A percentile compares a stretch with the other conserved stretches of the same genome.
phyloP scores from a whole-genome alignment of 2,329 filamentous ascomycete species.

The Xylariomycetidae sp. region DNA sequence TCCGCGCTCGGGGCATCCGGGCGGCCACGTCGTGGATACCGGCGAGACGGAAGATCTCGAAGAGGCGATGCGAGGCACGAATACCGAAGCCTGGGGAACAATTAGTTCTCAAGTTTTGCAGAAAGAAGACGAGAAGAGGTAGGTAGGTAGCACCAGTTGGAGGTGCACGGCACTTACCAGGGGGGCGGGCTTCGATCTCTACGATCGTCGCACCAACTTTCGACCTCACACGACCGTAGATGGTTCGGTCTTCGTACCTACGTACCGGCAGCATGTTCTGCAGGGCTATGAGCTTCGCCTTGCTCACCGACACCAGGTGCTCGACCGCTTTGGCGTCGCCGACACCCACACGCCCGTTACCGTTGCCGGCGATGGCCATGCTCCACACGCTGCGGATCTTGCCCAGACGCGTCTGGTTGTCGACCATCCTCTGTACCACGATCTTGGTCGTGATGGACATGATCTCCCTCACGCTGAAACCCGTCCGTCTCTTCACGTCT shows the following conservation, averaged over 20 bases:
- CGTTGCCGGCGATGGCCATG: slow-evolving; percentile 81
- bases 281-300: slow-evolving; percentile 78
- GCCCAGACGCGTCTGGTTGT: slow-evolving; percentile 93
- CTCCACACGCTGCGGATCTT: slow-evolving; percentile 78
- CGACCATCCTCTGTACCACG: slow-evolving; percentile 68
- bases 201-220: slow-evolving; percentile 90
- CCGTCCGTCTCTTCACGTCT: slow-evolving; percentile 50
- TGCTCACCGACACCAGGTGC: slow-evolving; percentile 57
- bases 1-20: slow-evolving; percentile 76
- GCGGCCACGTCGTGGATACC: slow-evolving; percentile 87
- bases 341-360: slow-evolving; percentile 78
- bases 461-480: slow-evolving; percentile 49
- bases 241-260: slow-evolving; percentile 87
- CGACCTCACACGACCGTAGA: slow-evolving; percentile 75
- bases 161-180: slow-evolving; percentile 57
- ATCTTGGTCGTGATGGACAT: slow-evolving; percentile 60
- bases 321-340: slow-evolving; percentile 88
- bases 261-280: slow-evolving; percentile 90
- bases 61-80: slow-evolving; percentile 85
- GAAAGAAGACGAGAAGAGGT: slow-evolving; percentile 2
- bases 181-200: slow-evolving; percentile 74
- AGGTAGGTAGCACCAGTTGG: not conserved
- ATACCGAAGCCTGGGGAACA: slow-evolving; percentile 75
- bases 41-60: slow-evolving; percentile 83
- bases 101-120: not conserved